Conservation (phyloP, 164 flowering plant genomes). For the Houttuynia cordata region DNA sequence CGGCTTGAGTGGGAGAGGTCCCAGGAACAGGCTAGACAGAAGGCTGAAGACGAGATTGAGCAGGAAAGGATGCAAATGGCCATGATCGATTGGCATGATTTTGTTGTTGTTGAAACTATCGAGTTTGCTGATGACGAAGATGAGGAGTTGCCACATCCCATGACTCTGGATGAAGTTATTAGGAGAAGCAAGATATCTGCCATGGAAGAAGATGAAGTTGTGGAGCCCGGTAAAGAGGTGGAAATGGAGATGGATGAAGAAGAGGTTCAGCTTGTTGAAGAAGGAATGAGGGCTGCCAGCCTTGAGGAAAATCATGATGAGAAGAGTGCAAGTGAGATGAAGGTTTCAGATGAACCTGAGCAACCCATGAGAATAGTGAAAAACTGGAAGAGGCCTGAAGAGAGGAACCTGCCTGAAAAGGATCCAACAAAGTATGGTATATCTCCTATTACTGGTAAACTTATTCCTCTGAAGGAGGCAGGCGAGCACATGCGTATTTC, state of each 20-base stretch:
- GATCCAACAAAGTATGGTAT: constrained; percentile 80
- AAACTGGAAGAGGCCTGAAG: constrained; percentile 99
- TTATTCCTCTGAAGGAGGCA: constrained; percentile 86
- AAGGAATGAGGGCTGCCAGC: constrained; percentile 82
- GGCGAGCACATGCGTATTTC: constrained; percentile 99
- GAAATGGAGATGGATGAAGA: constrained; percentile 99
- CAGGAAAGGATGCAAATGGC: constrained; percentile 93
- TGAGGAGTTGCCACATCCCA: constrained; percentile 90
- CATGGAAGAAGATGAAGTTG: constrained; percentile 43
- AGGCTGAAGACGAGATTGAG: constrained; percentile 95
- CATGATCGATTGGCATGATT: constrained; percentile 99
- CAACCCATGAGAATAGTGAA: constrained; percentile 93
- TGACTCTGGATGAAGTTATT: constrained; percentile 94
- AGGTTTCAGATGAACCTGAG: constrained; percentile 50
- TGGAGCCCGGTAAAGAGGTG: constrained; percentile 82
- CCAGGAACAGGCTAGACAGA: constrained; percentile 96
- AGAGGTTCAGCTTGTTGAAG: constrained; percentile 87
- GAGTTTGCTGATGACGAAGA: constrained; percentile 98
- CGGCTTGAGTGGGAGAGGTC: constrained; percentile 93
- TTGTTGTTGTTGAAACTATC: constrained; percentile 87
- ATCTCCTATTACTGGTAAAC: constrained; percentile 93
- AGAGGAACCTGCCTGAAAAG: constrained; percentile 78
- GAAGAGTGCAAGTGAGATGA: constrained; percentile 29
- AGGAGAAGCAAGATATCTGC: constrained; percentile 81
- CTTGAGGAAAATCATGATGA: constrained; percentile 55